Evolutionary conservation across 306 rosid genomes (phyloP).

Genomic region (Trifolium dubium): DNA sequence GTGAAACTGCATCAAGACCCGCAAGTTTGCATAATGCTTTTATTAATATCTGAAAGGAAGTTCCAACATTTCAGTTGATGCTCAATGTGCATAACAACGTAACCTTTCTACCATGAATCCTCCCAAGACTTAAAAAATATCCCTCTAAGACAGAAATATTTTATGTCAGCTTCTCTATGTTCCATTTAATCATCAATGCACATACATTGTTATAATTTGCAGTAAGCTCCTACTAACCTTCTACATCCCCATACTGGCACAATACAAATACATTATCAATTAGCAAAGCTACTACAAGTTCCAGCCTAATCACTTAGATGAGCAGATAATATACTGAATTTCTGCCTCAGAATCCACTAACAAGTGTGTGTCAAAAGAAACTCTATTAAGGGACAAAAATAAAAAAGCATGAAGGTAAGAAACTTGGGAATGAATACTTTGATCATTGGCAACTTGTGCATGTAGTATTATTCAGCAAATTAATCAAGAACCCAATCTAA

Average conservation of each 20-base stretch:
- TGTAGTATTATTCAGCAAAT: conserved; percentile 14
- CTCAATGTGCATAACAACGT: background rate
- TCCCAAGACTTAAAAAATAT: background rate
- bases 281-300: background rate
- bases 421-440: conserved; percentile 26
- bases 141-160: background rate
- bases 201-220: background rate
- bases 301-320: conserved; percentile 5
- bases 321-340: background rate
- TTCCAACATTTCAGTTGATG: background rate
- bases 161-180: background rate
- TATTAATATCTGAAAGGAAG: background rate
- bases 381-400: background rate
- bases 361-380: no score
- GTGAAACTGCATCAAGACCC: no score
- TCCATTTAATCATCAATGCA: background rate
- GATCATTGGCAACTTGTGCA: background rate
- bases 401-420: conserved; percentile 19
- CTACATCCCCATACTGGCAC: background rate
- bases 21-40: no score
- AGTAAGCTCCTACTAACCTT: background rate
- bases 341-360: background rate
- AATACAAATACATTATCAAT: background rate
- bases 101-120: background rate
- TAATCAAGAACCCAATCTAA: conserved; percentile 12